phyloP scores from a whole-genome alignment of 169 alveolate genomes.

The Eimeria zaria region DNA sequence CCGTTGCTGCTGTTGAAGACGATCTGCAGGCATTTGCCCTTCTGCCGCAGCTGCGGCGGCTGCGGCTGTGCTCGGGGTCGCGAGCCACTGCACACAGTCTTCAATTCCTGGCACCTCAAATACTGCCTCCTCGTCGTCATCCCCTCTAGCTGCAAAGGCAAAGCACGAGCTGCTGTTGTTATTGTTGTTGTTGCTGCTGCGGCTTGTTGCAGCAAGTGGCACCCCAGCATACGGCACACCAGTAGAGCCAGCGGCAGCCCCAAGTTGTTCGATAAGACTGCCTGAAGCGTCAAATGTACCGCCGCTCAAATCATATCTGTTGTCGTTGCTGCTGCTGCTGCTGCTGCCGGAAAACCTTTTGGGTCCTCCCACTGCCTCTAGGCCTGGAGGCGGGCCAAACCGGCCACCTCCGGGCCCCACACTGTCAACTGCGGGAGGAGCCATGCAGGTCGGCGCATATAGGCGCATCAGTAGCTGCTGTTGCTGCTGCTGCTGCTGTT shows the following conservation, averaged over 20 bases:
- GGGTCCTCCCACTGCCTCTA: slow-evolving; percentile 51
- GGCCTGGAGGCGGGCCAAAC: slow-evolving; percentile 71
- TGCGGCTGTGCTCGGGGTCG: slow-evolving; percentile 28
- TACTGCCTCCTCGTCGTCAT: slow-evolving; percentile 47
- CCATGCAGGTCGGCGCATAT: slow-evolving; percentile 41
- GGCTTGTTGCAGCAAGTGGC: slow-evolving; percentile 20
- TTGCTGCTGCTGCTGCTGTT: slow-evolving; percentile 20
- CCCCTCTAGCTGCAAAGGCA: slow-evolving; percentile 51
- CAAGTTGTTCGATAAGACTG: slow-evolving; percentile 32
- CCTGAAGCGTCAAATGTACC: slow-evolving; percentile 29
- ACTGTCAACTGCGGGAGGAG: slow-evolving; percentile 2
- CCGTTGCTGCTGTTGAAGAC: slow-evolving; percentile 12
- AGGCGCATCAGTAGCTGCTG: slow-evolving; percentile 53
- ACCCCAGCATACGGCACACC: slow-evolving; percentile 53
- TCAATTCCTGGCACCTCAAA: slow-evolving; percentile 62
- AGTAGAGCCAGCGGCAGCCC: slow-evolving; percentile 5
- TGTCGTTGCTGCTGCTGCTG: slow-evolving; percentile 67
- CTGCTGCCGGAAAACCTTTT: slow-evolving; percentile 7
- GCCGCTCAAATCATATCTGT: background rate
- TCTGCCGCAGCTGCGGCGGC: slow-evolving; percentile 51
- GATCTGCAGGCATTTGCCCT: slow-evolving; percentile 9
- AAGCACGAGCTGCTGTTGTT: slow-evolving; percentile 60
- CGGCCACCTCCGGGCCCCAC: slow-evolving; percentile 48
- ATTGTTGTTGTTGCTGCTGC: slow-evolving; percentile 24
- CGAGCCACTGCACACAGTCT: slow-evolving; percentile 72